phyloP scores from a whole-genome alignment of 495 filamentous ascomycete genomes.

The Amorphotheca resinae region DNA sequence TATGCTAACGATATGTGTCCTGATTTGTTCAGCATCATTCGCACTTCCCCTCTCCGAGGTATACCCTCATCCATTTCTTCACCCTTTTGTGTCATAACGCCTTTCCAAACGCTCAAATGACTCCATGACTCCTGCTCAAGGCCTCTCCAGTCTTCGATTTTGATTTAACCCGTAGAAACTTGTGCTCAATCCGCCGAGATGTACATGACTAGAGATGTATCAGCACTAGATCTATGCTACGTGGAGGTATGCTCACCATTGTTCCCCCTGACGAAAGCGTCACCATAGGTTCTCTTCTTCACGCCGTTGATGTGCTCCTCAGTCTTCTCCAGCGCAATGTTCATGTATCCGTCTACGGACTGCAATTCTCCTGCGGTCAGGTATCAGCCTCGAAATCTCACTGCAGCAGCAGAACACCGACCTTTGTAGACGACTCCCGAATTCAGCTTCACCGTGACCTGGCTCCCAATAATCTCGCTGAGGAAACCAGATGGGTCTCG shows the following conservation, averaged over 20 bases:
- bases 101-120: neutral
- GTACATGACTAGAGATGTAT: slow-evolving; percentile 48
- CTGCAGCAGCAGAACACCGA: slow-evolving; percentile 23
- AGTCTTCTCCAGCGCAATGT: slow-evolving; percentile 91
- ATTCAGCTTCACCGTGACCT: slow-evolving; percentile 91
- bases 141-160: slow-evolving; percentile 2
- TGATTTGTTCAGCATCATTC: too few relatives aligned
- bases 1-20: neutral
- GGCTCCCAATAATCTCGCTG: slow-evolving; percentile 79
- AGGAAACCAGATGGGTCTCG: slow-evolving; percentile 88
- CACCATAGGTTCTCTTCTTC: slow-evolving; percentile 71
- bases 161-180: neutral
- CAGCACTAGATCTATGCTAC: slow-evolving; percentile 6
- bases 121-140: slow-evolving; percentile 7
- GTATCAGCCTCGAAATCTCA: slow-evolving; percentile 8
- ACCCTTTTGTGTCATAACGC: too few relatives aligned
- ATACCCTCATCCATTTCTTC: too few relatives aligned
- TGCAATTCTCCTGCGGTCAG: slow-evolving; percentile 64
- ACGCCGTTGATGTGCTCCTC: slow-evolving; percentile 81
- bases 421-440: slow-evolving; percentile 94
- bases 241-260: slow-evolving; percentile 50
- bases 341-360: slow-evolving; percentile 98
- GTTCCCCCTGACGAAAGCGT: slow-evolving; percentile 93
- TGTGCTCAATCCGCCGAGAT: slow-evolving; percentile 50
- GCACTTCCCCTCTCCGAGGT: too few relatives aligned